Base-by-base conservation (phyloP, 2,329 filamentous ascomycete genomes). In the Tolypocladium album region DNA sequence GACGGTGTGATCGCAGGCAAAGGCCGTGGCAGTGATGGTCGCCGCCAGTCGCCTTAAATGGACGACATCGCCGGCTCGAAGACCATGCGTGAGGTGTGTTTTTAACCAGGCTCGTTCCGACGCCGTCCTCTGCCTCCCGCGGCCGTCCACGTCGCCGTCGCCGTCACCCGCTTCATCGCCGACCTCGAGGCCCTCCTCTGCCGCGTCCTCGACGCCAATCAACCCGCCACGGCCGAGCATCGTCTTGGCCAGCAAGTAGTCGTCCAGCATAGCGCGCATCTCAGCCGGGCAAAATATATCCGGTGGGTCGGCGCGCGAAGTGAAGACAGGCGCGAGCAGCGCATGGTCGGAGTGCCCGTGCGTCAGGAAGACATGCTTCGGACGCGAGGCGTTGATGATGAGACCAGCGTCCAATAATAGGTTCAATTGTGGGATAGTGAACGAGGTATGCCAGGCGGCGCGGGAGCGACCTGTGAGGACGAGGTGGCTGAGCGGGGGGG, bases 391-490 rank as follows among this genome's bases (percentile, higher is more conserved):
- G 69, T 79, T 79, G 65, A 80, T 74, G 59, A 70, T 68, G 45
- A 80, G 71, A 2, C 78, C 78, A 2, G 78, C 77, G 66, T 81
- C 78, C 40, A 81, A 76, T 4, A 80, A 74, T 34, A 80, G 70
- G 60, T 79, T 77, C 57, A 81, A 75, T 62, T 79, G 75, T 1
- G 78, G 78, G 57, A 81, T 74, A 55, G 81, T 69, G 61, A 81
- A 81, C 6, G 77, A 79, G 2, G 78, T 81, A 67, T 80, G 78
- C 78, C 78, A 80, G 17, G 78, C 78, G 8, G 78, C 78, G 17
- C 78, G 75, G 9, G 78, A 80, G 34, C 73, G 73, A 58, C 78
- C 78, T 1, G 77, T 78, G 12, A 81, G 70, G 4, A 76, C 70
- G 59, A 72, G 72, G 56, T 77, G 72, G 57, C 71, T 68, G 62